phyloP scores from a whole-genome alignment of 2,329 filamentous ascomycete species.

The Aspergillus versicolor region DNA sequence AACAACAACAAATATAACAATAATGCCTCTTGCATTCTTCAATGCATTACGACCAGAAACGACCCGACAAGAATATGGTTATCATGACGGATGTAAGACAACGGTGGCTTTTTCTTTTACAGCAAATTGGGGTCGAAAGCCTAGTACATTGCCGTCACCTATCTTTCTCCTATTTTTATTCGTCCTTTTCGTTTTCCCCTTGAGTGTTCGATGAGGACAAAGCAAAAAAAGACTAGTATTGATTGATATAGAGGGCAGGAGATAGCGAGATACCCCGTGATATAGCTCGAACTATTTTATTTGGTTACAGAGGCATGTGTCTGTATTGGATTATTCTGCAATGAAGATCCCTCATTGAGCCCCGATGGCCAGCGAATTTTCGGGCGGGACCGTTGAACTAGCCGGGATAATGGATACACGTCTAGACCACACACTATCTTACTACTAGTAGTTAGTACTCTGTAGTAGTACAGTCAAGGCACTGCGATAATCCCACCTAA shows the following conservation, averaged over 20 bases:
- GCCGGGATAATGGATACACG: not conserved
- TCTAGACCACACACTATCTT: not conserved
- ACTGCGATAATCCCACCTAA: not conserved
- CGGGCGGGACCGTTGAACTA: not conserved
- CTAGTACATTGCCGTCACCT: conserved; percentile 3
- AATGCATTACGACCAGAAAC: conserved; percentile 15
- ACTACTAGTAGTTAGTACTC: not conserved
- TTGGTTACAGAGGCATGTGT: conserved; percentile 3
- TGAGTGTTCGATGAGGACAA: not conserved
- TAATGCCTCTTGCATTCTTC: conserved; percentile 2
- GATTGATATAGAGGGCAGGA: conserved; percentile 11
- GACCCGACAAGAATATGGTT: conserved; percentile 11
- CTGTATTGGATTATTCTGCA: conserved; percentile 1
- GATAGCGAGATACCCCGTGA: conserved; percentile 13
- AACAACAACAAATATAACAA: conserved; percentile 11
- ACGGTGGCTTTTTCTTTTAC: not conserved
- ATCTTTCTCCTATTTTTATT: conserved; percentile 4
- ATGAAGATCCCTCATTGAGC: not conserved
- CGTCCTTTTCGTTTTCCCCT: not conserved
- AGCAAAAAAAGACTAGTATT: conserved; percentile 3
- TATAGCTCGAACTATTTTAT: conserved; percentile 5
- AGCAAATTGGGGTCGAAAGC: not conserved
- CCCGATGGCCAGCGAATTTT: not conserved
- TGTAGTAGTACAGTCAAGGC: not conserved
- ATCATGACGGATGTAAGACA: conserved; percentile 5